These are phyloP conservation scores for Medicago lupulina DNA, from an alignment of 306 rosid species.

Conservation along the genomic window DNA sequence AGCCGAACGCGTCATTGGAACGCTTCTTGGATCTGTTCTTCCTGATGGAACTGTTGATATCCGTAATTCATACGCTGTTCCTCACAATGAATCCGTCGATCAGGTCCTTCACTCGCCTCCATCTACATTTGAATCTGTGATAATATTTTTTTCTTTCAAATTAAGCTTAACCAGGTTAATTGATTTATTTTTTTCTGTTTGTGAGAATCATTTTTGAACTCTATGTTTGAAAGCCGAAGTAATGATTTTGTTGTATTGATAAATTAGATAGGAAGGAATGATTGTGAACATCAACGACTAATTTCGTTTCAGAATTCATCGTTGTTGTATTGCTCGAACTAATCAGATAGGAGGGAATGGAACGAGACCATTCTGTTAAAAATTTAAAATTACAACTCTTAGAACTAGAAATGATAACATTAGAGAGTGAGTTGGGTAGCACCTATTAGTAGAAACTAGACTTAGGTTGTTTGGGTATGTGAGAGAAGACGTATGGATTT, in stretches of 20 bases:
- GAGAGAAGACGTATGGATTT: no score
- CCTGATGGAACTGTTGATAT: slow-evolving; percentile 87
- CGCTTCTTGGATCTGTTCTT: slow-evolving; percentile 80
- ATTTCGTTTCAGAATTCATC: no score
- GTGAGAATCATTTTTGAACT: neutral
- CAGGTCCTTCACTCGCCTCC: slow-evolving; percentile 55
- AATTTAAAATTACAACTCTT: neutral
- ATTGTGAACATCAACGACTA: no score
- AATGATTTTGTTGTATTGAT: neutral
- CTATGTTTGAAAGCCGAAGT: neutral
- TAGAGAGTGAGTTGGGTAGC: no score
- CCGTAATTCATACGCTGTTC: slow-evolving; percentile 92
- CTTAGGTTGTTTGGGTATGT: no score
- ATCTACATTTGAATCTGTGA: slow-evolving; percentile 8
- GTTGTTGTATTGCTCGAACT: no score
- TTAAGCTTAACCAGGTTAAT: neutral
- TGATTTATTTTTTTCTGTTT: neutral
- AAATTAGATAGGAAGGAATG: no score
- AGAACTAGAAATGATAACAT: no score
- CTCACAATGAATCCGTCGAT: slow-evolving; percentile 81
- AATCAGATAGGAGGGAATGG: neutral
- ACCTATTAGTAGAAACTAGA: no score
- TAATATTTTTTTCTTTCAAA: neutral
- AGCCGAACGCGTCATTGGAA: slow-evolving; percentile 92
- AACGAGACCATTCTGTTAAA: neutral